A percentile compares a stretch with the other conserved stretches of the same genome.
Conservation (phyloP, 2,329 filamentous ascomycete genomes). For the Talaromyces sp. region DNA sequence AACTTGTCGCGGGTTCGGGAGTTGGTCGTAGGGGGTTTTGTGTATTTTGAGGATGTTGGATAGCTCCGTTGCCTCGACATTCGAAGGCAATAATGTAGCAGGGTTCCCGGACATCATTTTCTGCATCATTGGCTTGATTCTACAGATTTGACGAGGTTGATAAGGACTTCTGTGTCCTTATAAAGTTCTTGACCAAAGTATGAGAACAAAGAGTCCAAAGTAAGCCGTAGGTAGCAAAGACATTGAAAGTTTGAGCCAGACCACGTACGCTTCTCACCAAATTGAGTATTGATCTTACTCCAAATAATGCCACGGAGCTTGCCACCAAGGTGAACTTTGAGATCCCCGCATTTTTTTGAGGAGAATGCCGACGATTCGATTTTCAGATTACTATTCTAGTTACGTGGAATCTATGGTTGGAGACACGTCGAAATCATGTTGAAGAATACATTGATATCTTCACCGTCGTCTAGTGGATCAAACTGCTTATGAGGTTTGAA, state of each 20-base stretch:
- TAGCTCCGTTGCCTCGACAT: background rate
- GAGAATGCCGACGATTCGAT: background rate
- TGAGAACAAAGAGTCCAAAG: background rate
- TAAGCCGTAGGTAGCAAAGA: background rate
- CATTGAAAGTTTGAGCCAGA: background rate
- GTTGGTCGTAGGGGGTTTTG: slow-evolving; percentile 41
- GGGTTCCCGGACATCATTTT: background rate
- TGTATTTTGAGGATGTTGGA: background rate
- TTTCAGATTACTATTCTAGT: too few relatives aligned
- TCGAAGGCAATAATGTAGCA: background rate
- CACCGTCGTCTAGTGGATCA: background rate
- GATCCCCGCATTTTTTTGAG: background rate
- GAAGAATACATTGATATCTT: background rate
- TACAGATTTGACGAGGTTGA: background rate
- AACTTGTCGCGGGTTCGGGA: slow-evolving; percentile 48
- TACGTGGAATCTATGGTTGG: background rate
- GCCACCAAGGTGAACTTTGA: background rate
- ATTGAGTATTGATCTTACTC: background rate
- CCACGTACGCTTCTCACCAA: background rate
- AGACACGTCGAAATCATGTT: background rate
- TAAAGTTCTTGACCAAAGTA: background rate
- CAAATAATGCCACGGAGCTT: background rate
- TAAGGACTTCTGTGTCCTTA: background rate
- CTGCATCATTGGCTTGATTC: background rate
- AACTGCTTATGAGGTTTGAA: background rate